Percentiles rank a stretch among this genome's conserved stretches.
phyloP scores from a whole-genome alignment of 768 basidiomycete genomes.

The Boletus tomentosulus region DNA sequence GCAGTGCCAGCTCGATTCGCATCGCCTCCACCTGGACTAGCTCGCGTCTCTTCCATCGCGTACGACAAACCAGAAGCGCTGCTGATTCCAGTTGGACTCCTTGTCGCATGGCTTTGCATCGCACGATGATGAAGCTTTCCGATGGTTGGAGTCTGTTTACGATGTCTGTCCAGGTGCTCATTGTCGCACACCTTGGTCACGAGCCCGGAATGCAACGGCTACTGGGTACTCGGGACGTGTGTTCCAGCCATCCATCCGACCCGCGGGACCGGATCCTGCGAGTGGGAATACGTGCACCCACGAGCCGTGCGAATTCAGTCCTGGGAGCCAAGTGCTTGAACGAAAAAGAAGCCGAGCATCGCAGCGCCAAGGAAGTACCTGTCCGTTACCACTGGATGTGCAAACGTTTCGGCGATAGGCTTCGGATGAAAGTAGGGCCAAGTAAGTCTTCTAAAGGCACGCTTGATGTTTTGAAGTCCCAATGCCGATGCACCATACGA shows the following conservation, averaged over 20 bases:
- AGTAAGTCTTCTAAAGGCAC: neutral
- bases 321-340: neutral
- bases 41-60: neutral
- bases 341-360: neutral
- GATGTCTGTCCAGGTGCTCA: no score
- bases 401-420: neutral
- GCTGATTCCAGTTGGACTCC: neutral
- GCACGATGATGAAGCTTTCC: neutral
- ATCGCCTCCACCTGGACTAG: neutral
- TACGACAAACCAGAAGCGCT: neutral
- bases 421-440: neutral
- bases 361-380: neutral
- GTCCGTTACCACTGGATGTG: no score
- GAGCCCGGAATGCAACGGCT: neutral
- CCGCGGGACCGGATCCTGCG: neutral
- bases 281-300: neutral
- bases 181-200: neutral
- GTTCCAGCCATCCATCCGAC: no score
- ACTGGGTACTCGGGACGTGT: no score
- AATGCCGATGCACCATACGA: neutral
- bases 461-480: neutral
- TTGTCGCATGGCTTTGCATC: neutral
- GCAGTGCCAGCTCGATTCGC: neutral
- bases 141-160: neutral
- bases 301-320: neutral